Conservation (phyloP, 768 basidiomycete species). For the Cytidiella melzeri region DNA sequence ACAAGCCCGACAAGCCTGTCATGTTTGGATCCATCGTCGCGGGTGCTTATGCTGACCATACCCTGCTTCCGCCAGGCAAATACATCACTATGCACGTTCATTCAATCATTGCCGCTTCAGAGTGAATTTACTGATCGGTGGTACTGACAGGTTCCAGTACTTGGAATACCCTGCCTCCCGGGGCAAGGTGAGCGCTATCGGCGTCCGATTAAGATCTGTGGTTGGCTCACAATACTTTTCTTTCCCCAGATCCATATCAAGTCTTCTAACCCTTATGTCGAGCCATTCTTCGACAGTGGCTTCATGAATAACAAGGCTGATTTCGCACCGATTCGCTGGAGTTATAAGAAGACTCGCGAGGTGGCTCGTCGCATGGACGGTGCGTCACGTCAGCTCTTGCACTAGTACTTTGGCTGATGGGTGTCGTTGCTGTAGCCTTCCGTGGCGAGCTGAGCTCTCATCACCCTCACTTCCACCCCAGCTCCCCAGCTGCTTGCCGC, state of each 20-base stretch:
- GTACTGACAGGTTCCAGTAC: constrained; percentile 50
- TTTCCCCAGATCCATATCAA: constrained; percentile 50
- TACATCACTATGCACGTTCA: constrained; percentile 50
- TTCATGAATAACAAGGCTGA: constrained; percentile 79
- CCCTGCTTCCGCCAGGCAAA: constrained; percentile 64
- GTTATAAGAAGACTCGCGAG: constrained; percentile 73
- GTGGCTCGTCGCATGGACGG: constrained; percentile 68
- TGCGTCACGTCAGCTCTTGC: constrained; percentile 19
- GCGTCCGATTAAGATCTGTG: not conserved
- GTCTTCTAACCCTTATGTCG: constrained; percentile 53
- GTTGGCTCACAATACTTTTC: not conserved
- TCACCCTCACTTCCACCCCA: constrained; percentile 71
- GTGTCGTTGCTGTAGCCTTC: constrained; percentile 34
- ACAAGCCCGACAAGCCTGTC: constrained; percentile 75
- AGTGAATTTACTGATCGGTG: not conserved
- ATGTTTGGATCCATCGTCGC: constrained; percentile 71
- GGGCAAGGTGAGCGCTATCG: constrained; percentile 43
- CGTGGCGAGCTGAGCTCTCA: constrained; percentile 68
- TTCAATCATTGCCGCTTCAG: constrained; percentile 19
- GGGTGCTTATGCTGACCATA: constrained; percentile 67
- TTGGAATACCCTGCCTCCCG: constrained; percentile 71
- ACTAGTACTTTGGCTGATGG: not conserved
- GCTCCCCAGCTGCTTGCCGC: constrained; percentile 48
- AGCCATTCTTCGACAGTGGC: constrained; percentile 64
- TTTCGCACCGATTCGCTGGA: constrained; percentile 71